phyloP scores from a whole-genome alignment of 192 early-diverging fungal species.

The Rhizophagus clarus region DNA sequence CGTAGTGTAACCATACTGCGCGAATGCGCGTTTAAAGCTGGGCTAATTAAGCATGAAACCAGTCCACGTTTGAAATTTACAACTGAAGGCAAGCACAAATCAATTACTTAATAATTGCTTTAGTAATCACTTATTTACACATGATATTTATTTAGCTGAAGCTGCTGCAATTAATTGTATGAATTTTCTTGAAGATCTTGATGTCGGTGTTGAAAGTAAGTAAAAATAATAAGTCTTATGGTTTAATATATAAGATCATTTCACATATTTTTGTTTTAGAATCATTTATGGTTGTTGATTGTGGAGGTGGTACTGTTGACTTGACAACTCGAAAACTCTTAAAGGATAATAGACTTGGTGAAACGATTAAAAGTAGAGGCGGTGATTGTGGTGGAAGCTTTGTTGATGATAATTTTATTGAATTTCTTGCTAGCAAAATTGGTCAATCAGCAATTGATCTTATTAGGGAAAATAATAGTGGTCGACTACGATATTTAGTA shows the following conservation, averaged over 20 bases:
- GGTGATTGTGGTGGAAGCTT: slow-evolving; percentile 49
- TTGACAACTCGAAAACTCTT: slow-evolving; percentile 24
- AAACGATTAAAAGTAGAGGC: slow-evolving; percentile 49
- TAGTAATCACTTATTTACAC: no score
- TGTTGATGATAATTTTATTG: slow-evolving; percentile 39
- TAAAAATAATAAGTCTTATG: no score
- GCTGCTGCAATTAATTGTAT: slow-evolving; percentile 8
- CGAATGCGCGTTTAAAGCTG: background rate
- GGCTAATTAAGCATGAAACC: background rate
- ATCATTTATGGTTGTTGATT: slow-evolving; percentile 42
- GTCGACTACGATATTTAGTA: background rate
- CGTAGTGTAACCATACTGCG: background rate
- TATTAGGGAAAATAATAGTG: background rate
- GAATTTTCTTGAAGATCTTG: background rate
- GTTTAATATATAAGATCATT: no score
- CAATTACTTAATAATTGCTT: background rate
- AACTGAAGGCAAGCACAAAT: slow-evolving; percentile 6
- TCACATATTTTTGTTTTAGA: background rate
- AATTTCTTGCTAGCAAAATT: background rate
- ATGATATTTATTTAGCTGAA: background rate
- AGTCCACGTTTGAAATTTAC: slow-evolving; percentile 1
- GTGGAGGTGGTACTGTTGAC: slow-evolving; percentile 48
- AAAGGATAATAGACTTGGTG: slow-evolving; percentile 33
- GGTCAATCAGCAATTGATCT: background rate
- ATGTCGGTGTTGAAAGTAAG: background rate